Evolutionary conservation across 1,284 basidiomycete species (phyloP).

Genomic region (Flammula alnicola): DNA sequence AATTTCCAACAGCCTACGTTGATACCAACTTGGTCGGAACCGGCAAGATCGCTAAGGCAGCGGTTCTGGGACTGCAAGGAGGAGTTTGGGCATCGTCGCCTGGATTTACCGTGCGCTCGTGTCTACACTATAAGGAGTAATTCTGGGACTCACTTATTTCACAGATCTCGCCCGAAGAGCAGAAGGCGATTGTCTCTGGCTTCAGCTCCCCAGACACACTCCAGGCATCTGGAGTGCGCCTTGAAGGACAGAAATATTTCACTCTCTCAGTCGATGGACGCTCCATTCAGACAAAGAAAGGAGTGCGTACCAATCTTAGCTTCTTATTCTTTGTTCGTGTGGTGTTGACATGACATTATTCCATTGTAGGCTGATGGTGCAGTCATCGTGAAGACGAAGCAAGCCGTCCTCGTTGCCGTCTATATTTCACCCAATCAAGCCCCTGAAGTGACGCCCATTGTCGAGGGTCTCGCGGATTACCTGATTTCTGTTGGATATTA

Average conservation of each 20-base stretch:
- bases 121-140: neutral
- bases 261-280: slow-evolving; percentile 61
- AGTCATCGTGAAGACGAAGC: slow-evolving; percentile 86
- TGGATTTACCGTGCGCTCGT: slow-evolving; percentile 73
- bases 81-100: slow-evolving; percentile 86
- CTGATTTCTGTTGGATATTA: slow-evolving; percentile 70
- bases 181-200: slow-evolving; percentile 65
- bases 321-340: slow-evolving; percentile 2
- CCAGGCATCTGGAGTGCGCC: slow-evolving; percentile 67
- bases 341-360: slow-evolving; percentile 1
- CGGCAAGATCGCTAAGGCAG: slow-evolving; percentile 78
- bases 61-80: slow-evolving; percentile 85
- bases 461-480: slow-evolving; percentile 83
- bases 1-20: slow-evolving; percentile 71
- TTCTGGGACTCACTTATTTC: slow-evolving; percentile 7
- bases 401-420: slow-evolving; percentile 84
- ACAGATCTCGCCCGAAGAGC: slow-evolving; percentile 79
- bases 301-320: slow-evolving; percentile 46
- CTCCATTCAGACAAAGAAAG: slow-evolving; percentile 83
- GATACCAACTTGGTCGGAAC: slow-evolving; percentile 84
- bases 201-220: slow-evolving; percentile 53
- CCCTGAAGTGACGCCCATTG: slow-evolving; percentile 73
- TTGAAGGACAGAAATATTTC: slow-evolving; percentile 85
- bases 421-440: slow-evolving; percentile 78
- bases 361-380: slow-evolving; percentile 74